Conservation (phyloP, 441 rosid genomes). For the Aquilaria agallochum region DNA sequence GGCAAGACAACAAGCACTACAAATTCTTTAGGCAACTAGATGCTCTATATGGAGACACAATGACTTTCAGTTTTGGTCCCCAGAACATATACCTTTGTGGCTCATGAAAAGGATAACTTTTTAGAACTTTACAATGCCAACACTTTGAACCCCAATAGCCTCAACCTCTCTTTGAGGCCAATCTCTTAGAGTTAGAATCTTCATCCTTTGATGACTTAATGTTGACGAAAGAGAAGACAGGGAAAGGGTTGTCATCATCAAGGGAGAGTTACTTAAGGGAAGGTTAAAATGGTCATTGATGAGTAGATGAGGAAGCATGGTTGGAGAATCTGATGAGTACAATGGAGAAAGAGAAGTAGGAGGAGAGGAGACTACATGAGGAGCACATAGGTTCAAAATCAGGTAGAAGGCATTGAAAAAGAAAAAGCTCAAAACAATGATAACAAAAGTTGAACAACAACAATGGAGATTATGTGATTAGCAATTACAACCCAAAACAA, state of each 20-base stretch:
- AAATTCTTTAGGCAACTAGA: slow-evolving; percentile 93
- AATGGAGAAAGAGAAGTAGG: slow-evolving; percentile 62
- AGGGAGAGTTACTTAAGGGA: slow-evolving; percentile 43
- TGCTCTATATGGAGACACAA: slow-evolving; percentile 82
- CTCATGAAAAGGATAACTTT: slow-evolving; percentile 28
- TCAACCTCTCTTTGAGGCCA: slow-evolving; percentile 56
- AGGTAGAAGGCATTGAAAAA: background rate
- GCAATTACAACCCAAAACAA: slow-evolving; percentile 17
- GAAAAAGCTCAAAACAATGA: slow-evolving; percentile 26
- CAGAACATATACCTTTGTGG: slow-evolving; percentile 29
- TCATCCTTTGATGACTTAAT: slow-evolving; percentile 51
- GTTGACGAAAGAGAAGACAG: slow-evolving; percentile 42
- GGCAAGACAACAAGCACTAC: slow-evolving; percentile 95
- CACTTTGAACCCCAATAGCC: slow-evolving; percentile 45
- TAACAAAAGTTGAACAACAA: slow-evolving; percentile 28
- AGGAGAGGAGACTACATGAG: slow-evolving; percentile 65
- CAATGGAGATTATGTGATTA: slow-evolving; percentile 29
- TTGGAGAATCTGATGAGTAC: slow-evolving; percentile 63
- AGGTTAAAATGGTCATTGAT: slow-evolving; percentile 78
- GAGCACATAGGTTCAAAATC: slow-evolving; percentile 28
- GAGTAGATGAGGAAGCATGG: slow-evolving; percentile 77
- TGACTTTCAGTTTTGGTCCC: slow-evolving; percentile 36
- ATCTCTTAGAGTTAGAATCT: slow-evolving; percentile 57
- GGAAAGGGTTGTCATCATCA: slow-evolving; percentile 36
- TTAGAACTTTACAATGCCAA: slow-evolving; percentile 31